These are phyloP conservation scores for Apiospora sp. DNA, from an alignment of 2,329 filamentous ascomycete genomes.

Conservation along the genomic window DNA sequence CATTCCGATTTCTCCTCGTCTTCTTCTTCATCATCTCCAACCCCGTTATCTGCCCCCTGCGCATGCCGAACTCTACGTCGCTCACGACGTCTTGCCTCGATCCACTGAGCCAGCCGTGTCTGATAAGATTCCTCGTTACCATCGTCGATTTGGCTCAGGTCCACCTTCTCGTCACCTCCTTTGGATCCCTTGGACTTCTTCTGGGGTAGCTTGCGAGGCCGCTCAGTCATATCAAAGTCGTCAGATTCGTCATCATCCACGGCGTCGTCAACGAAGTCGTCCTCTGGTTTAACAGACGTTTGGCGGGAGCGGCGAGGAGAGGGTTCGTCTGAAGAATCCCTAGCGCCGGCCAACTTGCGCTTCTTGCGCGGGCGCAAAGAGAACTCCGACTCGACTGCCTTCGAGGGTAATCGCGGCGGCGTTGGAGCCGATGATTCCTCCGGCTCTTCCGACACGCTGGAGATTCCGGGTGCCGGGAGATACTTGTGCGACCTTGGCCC, in stretches of 20 bases:
- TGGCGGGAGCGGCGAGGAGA: conserved; percentile 42
- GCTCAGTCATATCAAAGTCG: conserved; percentile 50
- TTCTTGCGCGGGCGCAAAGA: conserved; percentile 67
- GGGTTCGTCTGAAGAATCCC: conserved; percentile 55
- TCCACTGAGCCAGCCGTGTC: conserved; percentile 78
- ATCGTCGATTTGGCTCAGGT: conserved; percentile 76
- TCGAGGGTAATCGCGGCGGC: not conserved
- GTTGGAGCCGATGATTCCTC: conserved; percentile 43
- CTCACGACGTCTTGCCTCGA: conserved; percentile 67
- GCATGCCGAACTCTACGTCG: conserved; percentile 51
- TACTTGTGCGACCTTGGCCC: conserved; percentile 74
- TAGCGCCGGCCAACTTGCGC: conserved; percentile 48
- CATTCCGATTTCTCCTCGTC: conserved; percentile 68
- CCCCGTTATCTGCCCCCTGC: conserved; percentile 31
- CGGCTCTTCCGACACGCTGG: conserved; percentile 51
- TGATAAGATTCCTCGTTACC: conserved; percentile 87
- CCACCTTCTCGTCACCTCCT: conserved; percentile 52
- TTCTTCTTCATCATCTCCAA: conserved; percentile 50
- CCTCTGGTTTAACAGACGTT: conserved; percentile 38
- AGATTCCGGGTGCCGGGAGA: conserved; percentile 77
- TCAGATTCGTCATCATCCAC: conserved; percentile 46
- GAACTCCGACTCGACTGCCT: conserved; percentile 57
- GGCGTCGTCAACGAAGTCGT: conserved; percentile 43
- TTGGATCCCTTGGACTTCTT: conserved; percentile 40
- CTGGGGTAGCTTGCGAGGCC: conserved; percentile 49